Evolutionary conservation across 768 basidiomycete genomes (phyloP), one percentile per base, ranked within the genome.

Genomic region (Lactarius quietus): DNA sequence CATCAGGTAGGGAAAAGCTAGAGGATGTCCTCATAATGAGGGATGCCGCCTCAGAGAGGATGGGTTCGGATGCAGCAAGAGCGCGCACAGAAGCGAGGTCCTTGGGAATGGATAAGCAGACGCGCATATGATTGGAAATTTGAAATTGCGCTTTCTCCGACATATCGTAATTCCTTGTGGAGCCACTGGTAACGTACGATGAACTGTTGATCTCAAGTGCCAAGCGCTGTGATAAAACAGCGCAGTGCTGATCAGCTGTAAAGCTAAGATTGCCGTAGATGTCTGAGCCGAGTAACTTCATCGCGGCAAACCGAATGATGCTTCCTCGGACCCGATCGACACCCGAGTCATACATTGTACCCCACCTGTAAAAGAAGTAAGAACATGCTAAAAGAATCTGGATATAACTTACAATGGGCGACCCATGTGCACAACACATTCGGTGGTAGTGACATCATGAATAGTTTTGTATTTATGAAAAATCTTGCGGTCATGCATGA

Each of bases 41-140:
- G 17, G 41, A 59, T 6, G 39, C 58, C 2, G 58, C 58, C 29
- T 59, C 58, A 10, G 58, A 59, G 6, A 59, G 58, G 20, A 59
- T 59, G 7, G 58, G 58, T 31, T 59, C 58, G 7, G 58, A 59
- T 7, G 58, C 38, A 3, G 36, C 41, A 10, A 39, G 18, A 29
- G 23, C 39, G 18, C 26, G 33, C 26, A 58, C 39, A 38, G 26
- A 15, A 28, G 6, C 26, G 8, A 7, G 39, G 18, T 38, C 10
- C 10, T 59, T 20, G 3, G 57, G 28, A 28, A 28, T 23, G 12
- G 10, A 18, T 20, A 59, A 10, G 26, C 57, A 41, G 38, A 59
- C 38, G 12, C 39, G 57, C 57, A 59, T 43, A 3, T 43, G 17
- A 31, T 28, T 43, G 6, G 36, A 14, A 12, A 59, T 28, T 43